Percentiles rank a stretch among this genome's conserved stretches.
Conservation (phyloP, 2,329 filamentous ascomycete species). For the Cercospora nicotianae region DNA sequence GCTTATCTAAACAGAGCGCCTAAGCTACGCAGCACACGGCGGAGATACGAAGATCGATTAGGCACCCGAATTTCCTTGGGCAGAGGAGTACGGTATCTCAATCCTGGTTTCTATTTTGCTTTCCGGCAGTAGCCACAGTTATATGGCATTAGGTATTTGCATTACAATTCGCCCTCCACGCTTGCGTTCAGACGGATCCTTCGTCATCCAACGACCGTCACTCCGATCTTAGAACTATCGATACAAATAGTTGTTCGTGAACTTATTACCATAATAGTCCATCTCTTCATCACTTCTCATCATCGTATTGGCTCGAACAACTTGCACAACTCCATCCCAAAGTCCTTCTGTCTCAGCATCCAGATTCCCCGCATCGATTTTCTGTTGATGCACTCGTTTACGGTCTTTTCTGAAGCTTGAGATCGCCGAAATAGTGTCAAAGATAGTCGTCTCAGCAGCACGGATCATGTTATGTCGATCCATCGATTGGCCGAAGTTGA, state of each 20-base stretch:
- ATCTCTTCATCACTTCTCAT: slow-evolving; percentile 35
- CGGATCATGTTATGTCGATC: neutral
- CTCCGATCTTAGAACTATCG: slow-evolving; percentile 25
- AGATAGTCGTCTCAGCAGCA: neutral
- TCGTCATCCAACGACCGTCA: neutral
- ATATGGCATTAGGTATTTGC: neutral
- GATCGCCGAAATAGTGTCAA: slow-evolving; percentile 57
- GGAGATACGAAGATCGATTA: too few relatives aligned
- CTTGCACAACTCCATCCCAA: slow-evolving; percentile 60
- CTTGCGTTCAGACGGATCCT: neutral
- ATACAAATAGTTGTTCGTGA: slow-evolving; percentile 34
- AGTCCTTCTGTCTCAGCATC: slow-evolving; percentile 54
- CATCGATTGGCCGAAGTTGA: slow-evolving; percentile 20
- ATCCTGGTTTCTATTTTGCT: too few relatives aligned
- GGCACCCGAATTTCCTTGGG: too few relatives aligned
- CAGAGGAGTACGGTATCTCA: too few relatives aligned
- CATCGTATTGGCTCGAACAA: slow-evolving; percentile 48
- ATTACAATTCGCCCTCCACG: neutral
- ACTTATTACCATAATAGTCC: slow-evolving; percentile 40
- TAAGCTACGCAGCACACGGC: too few relatives aligned
- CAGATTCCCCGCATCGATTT: slow-evolving; percentile 36
- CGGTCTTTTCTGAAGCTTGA: slow-evolving; percentile 55
- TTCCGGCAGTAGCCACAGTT: too few relatives aligned
- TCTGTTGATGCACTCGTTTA: slow-evolving; percentile 51
- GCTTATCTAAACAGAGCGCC: too few relatives aligned